Conservation (phyloP, 495 filamentous ascomycete genomes). For the Penicillium paradoxum region DNA sequence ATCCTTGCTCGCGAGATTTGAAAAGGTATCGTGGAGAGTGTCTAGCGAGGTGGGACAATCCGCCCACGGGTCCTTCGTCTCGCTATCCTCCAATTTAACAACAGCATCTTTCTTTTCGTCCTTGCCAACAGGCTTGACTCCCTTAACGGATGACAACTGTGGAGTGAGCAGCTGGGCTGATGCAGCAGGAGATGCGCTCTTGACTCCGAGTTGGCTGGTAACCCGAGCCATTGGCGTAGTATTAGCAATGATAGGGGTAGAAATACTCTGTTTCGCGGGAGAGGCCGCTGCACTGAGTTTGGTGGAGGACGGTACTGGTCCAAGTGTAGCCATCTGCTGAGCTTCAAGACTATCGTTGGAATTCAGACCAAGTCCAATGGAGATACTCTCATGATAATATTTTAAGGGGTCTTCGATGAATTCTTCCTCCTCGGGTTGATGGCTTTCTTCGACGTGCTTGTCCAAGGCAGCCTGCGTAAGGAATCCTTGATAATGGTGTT, state of each 20-base stretch:
- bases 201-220: constrained; percentile 34
- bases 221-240: constrained; percentile 42
- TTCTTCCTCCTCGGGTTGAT: constrained; percentile 39
- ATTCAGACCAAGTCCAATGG: constrained; percentile 33
- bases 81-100: constrained; percentile 15
- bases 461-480: constrained; percentile 40
- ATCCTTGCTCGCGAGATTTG: constrained; percentile 24
- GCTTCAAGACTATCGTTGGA: constrained; percentile 20
- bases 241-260: constrained; percentile 32
- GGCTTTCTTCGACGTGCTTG: constrained; percentile 44
- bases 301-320: constrained; percentile 5
- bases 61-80: constrained; percentile 37
- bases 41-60: constrained; percentile 40
- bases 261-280: constrained; percentile 32
- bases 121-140: constrained; percentile 26
- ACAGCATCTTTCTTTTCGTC: constrained; percentile 28
- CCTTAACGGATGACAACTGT: constrained; percentile 24
- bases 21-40: constrained; percentile 40
- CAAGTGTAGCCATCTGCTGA: constrained; percentile 16
- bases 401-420: constrained; percentile 43
- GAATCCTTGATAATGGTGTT: constrained; percentile 43
- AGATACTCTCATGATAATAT: constrained; percentile 44
- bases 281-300: constrained; percentile 26
- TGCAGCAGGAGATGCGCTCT: constrained; percentile 36
- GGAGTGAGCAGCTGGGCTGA: constrained; percentile 43